Percentiles rank a stretch among this genome's conserved stretches.
Conservation (phyloP, 805 yeast species). For the Myxozyma mucilagina region DNA sequence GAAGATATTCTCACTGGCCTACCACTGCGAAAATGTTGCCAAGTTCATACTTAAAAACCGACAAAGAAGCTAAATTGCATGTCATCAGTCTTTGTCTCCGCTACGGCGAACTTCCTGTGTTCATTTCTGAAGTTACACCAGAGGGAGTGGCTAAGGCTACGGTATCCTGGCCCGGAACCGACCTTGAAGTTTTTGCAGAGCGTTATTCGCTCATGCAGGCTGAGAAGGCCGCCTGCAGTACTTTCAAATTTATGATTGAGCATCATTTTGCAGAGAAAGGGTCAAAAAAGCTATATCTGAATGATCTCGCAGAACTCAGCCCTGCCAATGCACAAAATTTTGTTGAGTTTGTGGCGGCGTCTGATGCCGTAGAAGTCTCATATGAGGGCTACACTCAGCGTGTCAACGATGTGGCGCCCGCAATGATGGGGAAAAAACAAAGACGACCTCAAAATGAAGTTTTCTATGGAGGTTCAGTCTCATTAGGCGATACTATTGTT, state of each 20-base stretch:
- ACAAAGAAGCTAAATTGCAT: conserved; percentile 17
- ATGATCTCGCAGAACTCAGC: conserved; percentile 21
- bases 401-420: neutral
- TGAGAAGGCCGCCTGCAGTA: conserved; percentile 14
- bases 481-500: conserved; percentile 11
- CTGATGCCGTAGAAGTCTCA: neutral
- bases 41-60: neutral
- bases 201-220: conserved; percentile 1
- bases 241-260: conserved; percentile 15
- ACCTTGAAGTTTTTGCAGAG: neutral
- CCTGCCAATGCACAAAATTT: conserved; percentile 20
- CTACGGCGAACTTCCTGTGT: conserved; percentile 20
- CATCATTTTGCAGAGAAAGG: neutral
- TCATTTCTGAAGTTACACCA: neutral
- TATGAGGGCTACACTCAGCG: neutral
- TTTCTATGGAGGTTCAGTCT: conserved; percentile 8
- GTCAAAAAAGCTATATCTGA: neutral
- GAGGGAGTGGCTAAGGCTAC: neutral
- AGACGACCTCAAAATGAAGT: neutral
- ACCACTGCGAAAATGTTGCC: neutral
- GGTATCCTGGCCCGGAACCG: conserved; percentile 17
- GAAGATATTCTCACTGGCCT: conserved; percentile 11
- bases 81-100: conserved; percentile 22
- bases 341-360: conserved; percentile 15
- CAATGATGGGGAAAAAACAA: neutral